Evolutionary conservation across 495 filamentous ascomycete genomes (phyloP).

Genomic region (Tuber microsphaerosporum): DNA sequence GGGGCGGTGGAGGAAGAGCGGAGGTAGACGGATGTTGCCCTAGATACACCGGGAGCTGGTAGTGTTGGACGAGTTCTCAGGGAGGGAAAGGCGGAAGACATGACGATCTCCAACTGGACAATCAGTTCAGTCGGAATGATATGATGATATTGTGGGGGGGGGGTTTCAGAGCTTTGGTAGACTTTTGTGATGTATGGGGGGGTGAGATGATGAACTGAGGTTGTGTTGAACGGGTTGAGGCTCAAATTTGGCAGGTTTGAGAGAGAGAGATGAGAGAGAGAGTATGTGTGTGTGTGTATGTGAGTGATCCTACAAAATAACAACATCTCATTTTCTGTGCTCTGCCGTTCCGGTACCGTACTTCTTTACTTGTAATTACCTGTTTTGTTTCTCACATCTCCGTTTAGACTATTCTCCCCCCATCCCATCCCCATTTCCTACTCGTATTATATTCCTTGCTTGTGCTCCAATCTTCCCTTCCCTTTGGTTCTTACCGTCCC

Average conservation of each 20-base stretch:
- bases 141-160: not conserved
- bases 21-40: slow-evolving; percentile 32
- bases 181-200: not conserved
- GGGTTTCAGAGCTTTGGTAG: not conserved
- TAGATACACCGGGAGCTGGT: slow-evolving; percentile 21
- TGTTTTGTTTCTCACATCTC: not conserved
- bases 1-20: slow-evolving; percentile 23
- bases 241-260: slow-evolving; percentile 1
- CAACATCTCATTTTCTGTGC: not conserved
- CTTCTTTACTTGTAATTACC: not conserved
- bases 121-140: not conserved
- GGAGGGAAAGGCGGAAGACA: slow-evolving; percentile 30
- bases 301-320: not conserved
- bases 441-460: not conserved
- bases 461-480: not conserved
- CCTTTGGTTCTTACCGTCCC: not conserved
- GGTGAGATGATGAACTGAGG: not conserved
- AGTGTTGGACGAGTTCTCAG: slow-evolving; percentile 25
- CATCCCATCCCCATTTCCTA: not conserved
- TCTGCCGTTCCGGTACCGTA: not conserved
- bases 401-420: not conserved
- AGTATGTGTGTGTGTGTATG: not conserved
- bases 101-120: not conserved
- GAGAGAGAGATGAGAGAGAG: not conserved
- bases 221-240: not conserved